Percentiles rank a stretch among this genome's conserved stretches.
Evolutionary conservation across 139 green algal genomes (phyloP).

Genomic region (Asterochloris erici): DNA sequence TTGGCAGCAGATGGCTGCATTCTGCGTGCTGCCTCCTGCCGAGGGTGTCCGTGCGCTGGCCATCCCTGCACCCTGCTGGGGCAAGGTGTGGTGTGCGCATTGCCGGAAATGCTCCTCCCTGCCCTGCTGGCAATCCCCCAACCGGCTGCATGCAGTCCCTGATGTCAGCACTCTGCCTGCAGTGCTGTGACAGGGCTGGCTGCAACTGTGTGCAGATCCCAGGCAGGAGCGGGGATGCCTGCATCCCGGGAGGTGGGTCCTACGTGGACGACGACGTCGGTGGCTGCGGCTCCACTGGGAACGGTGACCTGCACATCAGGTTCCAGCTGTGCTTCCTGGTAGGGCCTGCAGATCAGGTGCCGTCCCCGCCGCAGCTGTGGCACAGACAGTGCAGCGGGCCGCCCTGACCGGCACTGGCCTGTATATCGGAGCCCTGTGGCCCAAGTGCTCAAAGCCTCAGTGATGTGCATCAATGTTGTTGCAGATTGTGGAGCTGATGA

Average conservation of each 20-base stretch:
- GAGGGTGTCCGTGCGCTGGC: too few species aligned
- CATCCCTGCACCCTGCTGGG: too few species aligned
- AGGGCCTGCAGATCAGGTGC: background rate
- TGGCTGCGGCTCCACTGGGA: constrained; percentile 69
- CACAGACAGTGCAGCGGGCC: too few species aligned
- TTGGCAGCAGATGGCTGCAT: too few species aligned
- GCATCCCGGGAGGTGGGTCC: constrained; percentile 55
- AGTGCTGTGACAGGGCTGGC: background rate
- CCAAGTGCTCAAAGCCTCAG: background rate
- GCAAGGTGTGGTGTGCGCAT: too few species aligned
- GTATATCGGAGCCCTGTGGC: too few species aligned
- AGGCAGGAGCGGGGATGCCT: constrained; percentile 59
- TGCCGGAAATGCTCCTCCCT: background rate
- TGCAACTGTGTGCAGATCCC: constrained; percentile 35
- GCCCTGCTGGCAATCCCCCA: background rate
- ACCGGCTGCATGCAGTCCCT: background rate
- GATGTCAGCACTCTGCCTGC: background rate
- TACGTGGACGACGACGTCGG: constrained; percentile 68
- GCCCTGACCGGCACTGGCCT: too few species aligned
- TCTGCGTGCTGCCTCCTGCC: too few species aligned
- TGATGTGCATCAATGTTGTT: background rate
- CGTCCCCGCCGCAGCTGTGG: too few species aligned
- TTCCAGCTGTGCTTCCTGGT: constrained; percentile 69
- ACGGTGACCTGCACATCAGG: constrained; percentile 74
- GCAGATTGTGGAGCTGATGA: constrained; percentile 67